Base-by-base conservation (phyloP, 2,329 filamentous ascomycete genomes). In the Colletotrichum incanum region DNA sequence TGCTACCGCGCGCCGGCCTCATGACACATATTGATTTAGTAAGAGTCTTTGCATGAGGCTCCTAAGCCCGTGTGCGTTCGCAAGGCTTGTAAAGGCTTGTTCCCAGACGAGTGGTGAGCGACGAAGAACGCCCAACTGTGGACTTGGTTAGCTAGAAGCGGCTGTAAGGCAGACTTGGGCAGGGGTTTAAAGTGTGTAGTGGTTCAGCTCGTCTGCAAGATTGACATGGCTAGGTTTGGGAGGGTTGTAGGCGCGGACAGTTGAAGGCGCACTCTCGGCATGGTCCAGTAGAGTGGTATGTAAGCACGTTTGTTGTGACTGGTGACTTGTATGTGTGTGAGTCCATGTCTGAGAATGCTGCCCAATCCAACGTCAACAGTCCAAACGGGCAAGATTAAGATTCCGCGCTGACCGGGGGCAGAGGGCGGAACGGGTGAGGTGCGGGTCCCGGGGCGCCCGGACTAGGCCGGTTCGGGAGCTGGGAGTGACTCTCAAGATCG, bases 381-480 rank as follows among this genome's bases (percentile, higher is more conserved):
- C 43, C 14, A 45, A 4, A n/a, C 28, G 14, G 52, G 28, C 26
- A 23, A 47, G 45, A 59, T 72, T 69, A 54, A 64, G 47, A 72
- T 65, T 72, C 69, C 69, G 69, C 65, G 59, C 18, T 39, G 69
- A 64, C 65, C 54, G 54, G 69, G 68, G 65, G 14, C 43, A 49
- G 59, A 72, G 47, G 31, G 65, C 69, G 69, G 65, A 65, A 72
- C 56, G 65, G 37, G 52, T 56, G 52, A 52, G 49, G n/a, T 31
- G 58, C 43, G 69, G 69, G 6, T 11, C 56, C 58, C 56, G 31
- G 52, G 28, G 45, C 43, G 43, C 26, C 52, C 65, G 59, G 66
- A 28, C 69, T 72, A 72, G 52, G 65, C 69, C 69, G 69, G 52
- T 72, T 72, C 69, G 59, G 69, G 69, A n/a, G 28, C 31, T 41